phyloP scores from a whole-genome alignment of 345 rosid species.

The Salix brachista region DNA sequence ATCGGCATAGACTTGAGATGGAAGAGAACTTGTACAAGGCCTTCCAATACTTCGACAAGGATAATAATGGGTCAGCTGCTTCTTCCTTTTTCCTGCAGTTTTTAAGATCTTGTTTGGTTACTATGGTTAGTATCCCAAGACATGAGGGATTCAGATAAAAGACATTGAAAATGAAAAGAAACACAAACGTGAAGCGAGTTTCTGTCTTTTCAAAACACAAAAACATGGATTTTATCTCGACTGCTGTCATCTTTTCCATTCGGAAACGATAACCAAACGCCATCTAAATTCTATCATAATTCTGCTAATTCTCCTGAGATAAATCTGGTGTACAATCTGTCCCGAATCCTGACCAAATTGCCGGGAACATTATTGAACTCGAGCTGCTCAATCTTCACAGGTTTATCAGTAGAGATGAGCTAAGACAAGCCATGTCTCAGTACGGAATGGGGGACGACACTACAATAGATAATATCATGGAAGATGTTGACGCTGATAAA shows the following conservation, averaged over 20 bases:
- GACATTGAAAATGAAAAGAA: background rate
- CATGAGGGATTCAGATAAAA: too few species aligned
- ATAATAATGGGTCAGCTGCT: constrained; percentile 21
- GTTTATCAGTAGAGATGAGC: constrained; percentile 30
- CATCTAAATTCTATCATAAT: too few species aligned
- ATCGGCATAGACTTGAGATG: constrained; percentile 25
- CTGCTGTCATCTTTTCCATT: too few species aligned
- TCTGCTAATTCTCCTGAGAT: background rate
- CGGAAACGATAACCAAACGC: too few species aligned
- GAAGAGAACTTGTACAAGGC: constrained; percentile 28
- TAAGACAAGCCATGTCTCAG: constrained; percentile 27
- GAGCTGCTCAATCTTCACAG: background rate
- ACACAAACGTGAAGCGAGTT: too few species aligned
- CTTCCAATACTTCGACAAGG: constrained; percentile 30
- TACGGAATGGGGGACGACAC: constrained; percentile 29
- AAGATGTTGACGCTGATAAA: constrained; percentile 29
- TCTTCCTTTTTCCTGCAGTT: background rate
- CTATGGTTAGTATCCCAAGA: background rate
- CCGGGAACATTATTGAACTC: too few species aligned
- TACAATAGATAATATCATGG: constrained; percentile 24
- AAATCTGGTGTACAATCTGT: background rate
- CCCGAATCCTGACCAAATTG: too few species aligned
- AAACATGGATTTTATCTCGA: too few species aligned
- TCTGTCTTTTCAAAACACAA: too few species aligned
- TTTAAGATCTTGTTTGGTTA: background rate